Base-by-base conservation (phyloP, 257 asterid species). In the Capsicum rhomboideum region DNA sequence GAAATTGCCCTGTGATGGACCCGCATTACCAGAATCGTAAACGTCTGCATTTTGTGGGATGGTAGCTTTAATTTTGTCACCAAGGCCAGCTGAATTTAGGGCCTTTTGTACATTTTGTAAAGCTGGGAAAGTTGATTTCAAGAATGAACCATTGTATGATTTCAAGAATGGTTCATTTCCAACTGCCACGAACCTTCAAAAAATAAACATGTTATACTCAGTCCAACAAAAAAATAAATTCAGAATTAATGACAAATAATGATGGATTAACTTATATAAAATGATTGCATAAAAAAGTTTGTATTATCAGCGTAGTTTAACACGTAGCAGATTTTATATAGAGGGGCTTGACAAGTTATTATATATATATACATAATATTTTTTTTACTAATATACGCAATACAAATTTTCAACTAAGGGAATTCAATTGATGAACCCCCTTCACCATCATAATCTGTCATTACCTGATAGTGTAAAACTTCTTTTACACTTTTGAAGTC, bases 41-140 rank as follows among this genome's bases (percentile, higher is more conserved):
- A 96, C 96, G 37, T 96, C 99, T 23, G 90, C 97, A 42, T 96
- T 96, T 37, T 94, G 99, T 0, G 98, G 99, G 83, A 90, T 92
- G 2, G 97, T 92, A 14, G 93, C 97, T 86, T 95, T 95, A 88
- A 95, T 89, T 78, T 88, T 88, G 85, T 85, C 92, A 13, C 95
- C 97, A 21, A 87, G 10, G 28, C 98, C 98, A 49, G 89, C 94
- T 8, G 85, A 90, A 80, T 94, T 82, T 0, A 95, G 88, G 10
- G 99, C 99, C 53, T 84, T 91, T 54, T 95, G 99, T 4, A 95
- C 40, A 87, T 95, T 95, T 83, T 85, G 84, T 81, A 95, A 20
- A 0, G 99, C 98, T 0, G 99, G 98, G 17, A 90, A 91, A 0
- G 74, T 86, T 4, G 92, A 86, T 10, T 71, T 50, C 28, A 78